These are phyloP conservation scores for Aspergillus sergii DNA, from an alignment of 2,329 filamentous ascomycete species.

Conservation along the genomic window DNA sequence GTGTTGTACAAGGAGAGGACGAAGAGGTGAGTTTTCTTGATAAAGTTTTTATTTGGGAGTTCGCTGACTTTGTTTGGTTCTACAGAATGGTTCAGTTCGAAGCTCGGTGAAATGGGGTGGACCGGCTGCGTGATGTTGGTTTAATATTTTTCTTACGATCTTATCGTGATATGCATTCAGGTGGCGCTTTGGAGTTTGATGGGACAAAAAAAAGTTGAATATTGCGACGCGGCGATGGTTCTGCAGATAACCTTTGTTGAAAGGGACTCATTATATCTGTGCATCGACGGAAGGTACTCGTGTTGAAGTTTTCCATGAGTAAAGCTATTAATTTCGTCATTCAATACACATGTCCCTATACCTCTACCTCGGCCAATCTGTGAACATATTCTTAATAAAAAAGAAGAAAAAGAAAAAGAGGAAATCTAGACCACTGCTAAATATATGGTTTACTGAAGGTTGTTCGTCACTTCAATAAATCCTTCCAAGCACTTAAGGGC, in stretches of 20 bases:
- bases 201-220: constrained; percentile 3
- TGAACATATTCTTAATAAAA: background rate
- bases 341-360: background rate
- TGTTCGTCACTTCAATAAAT: constrained; percentile 83
- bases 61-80: constrained; percentile 3
- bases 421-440: constrained; percentile 1
- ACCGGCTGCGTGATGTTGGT: background rate
- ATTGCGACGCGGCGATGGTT: constrained; percentile 4
- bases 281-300: background rate
- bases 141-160: constrained; percentile 17
- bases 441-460: constrained; percentile 27
- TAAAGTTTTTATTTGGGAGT: background rate
- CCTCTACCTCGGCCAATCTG: background rate
- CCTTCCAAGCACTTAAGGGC: constrained; percentile 80
- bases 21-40: constrained; percentile 71
- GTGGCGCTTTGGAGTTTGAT: constrained; percentile 35
- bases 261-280: background rate
- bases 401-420: constrained; percentile 3
- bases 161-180: constrained; percentile 32
- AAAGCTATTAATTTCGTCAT: background rate
- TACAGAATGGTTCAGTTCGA: constrained; percentile 97
- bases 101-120: constrained; percentile 65
- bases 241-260: background rate
- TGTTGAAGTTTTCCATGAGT: background rate
- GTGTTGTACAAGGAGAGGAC: constrained; percentile 98